These are phyloP conservation scores for Ramaria rubella DNA, from an alignment of 768 basidiomycete species.

Conservation along the genomic window DNA sequence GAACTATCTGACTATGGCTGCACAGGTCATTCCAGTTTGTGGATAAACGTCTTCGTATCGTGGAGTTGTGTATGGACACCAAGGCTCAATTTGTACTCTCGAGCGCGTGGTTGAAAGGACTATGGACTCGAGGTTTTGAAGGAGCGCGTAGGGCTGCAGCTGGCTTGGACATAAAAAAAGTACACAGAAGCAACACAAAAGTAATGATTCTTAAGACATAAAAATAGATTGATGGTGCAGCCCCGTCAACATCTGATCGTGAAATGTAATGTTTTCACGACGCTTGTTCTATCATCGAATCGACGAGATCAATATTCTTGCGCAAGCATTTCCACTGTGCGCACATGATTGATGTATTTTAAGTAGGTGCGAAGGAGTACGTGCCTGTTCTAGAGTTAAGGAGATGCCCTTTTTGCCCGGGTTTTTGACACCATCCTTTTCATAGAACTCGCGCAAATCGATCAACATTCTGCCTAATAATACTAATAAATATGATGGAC, in stretches of 20 bases:
- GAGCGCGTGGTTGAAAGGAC: conserved; percentile 59
- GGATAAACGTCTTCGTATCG: conserved; percentile 43
- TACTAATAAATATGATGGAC: not conserved
- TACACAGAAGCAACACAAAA: not conserved
- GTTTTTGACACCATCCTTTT: conserved; percentile 44
- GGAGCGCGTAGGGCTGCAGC: conserved; percentile 70
- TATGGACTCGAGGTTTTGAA: conserved; percentile 49
- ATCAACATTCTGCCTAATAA: conserved; percentile 43
- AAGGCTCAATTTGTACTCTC: conserved; percentile 49
- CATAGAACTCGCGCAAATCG: conserved; percentile 75
- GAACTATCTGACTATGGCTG: conserved; percentile 7
- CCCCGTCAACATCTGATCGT: not conserved
- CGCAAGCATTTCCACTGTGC: not conserved
- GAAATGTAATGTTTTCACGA: not conserved
- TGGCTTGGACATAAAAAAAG: conserved; percentile 40
- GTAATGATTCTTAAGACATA: not conserved
- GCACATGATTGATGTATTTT: not conserved
- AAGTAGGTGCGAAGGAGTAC: conserved; percentile 9
- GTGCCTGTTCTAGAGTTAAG: conserved; percentile 56
- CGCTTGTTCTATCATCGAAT: not conserved
- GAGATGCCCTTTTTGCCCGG: conserved; percentile 82
- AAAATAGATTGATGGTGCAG: not conserved
- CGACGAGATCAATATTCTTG: not conserved
- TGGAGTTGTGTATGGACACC: conserved; percentile 60
- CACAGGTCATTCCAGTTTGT: conserved; percentile 53